A percentile compares a stretch with the other conserved stretches of the same genome.
These are phyloP conservation scores for Closterium sp. DNA, from an alignment of 139 green algal species.

Conservation along the genomic window DNA sequence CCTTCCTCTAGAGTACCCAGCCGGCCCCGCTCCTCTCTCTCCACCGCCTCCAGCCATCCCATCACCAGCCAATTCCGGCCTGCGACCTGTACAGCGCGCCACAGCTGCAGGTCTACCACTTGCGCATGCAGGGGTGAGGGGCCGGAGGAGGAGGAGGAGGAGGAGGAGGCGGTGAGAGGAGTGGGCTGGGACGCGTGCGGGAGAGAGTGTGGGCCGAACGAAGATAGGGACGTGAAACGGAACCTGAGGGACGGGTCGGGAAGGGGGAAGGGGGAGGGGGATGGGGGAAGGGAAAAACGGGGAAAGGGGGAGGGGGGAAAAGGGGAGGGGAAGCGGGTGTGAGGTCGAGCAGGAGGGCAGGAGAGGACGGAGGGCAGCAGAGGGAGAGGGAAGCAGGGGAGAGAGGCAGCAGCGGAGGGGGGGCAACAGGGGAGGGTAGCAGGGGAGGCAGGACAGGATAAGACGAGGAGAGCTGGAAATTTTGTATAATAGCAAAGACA, in stretches of 20 bases:
- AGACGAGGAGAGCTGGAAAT: no score
- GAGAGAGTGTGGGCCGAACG: neutral
- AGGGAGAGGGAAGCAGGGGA: no score
- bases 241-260: neutral
- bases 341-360: neutral
- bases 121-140: neutral
- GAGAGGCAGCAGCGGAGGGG: neutral
- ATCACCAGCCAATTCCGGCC: neutral
- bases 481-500: no score
- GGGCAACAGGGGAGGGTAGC: no score
- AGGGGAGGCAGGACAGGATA: no score
- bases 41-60: neutral
- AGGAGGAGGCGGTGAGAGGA: no score
- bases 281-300: no score
- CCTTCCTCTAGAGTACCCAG: neutral
- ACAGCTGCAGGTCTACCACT: neutral
- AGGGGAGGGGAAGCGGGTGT: neutral
- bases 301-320: no score
- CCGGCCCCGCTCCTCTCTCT: neutral
- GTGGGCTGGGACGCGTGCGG: neutral
- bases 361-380: neutral
- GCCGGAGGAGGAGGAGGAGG: no score
- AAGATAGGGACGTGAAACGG: neutral
- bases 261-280: neutral
- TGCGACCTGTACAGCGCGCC: neutral